These are phyloP conservation scores for Heritiera fomes DNA, from an alignment of 345 rosid genomes.

Conservation along the genomic window DNA sequence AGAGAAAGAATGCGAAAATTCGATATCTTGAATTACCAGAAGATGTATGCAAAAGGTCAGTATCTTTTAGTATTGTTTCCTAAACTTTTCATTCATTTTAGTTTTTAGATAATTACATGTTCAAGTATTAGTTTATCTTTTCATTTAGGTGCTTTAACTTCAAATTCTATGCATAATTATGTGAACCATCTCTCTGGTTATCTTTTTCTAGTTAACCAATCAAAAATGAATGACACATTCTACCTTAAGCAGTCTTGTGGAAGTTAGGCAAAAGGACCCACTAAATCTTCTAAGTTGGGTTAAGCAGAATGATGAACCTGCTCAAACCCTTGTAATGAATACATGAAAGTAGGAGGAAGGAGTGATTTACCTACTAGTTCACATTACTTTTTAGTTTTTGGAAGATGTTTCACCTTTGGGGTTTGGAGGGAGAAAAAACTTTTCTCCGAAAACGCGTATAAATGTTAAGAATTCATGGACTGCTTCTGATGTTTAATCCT, in stretches of 20 bases:
- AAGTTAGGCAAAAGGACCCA: conserved; percentile 31
- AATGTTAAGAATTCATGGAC: not conserved
- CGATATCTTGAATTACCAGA: conserved; percentile 90
- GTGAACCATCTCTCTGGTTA: not conserved
- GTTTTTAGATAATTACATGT: not conserved
- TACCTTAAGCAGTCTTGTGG: conserved; percentile 20
- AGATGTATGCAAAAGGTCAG: conserved; percentile 88
- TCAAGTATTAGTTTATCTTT: not conserved
- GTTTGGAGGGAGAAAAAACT: not conserved
- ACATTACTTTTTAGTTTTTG: not conserved
- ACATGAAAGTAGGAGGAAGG: not conserved
- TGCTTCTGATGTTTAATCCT: not conserved
- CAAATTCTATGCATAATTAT: conserved; percentile 13
- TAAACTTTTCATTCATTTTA: not conserved
- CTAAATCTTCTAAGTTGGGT: conserved; percentile 33
- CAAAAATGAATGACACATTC: conserved; percentile 18
- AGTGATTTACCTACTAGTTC: not conserved
- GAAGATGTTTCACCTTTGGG: not conserved
- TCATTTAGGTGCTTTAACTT: not conserved
- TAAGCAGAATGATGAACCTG: not conserved
- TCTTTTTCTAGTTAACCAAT: not conserved
- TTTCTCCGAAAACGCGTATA: not conserved
- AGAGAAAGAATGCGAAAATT: conserved; percentile 86
- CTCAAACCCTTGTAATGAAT: not conserved
- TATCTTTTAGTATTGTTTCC: not conserved